Evolutionary conservation across 73 alveolate species (phyloP), one percentile per base, ranked within the genome.

Genomic region (Paramecium octaurelia): DNA sequence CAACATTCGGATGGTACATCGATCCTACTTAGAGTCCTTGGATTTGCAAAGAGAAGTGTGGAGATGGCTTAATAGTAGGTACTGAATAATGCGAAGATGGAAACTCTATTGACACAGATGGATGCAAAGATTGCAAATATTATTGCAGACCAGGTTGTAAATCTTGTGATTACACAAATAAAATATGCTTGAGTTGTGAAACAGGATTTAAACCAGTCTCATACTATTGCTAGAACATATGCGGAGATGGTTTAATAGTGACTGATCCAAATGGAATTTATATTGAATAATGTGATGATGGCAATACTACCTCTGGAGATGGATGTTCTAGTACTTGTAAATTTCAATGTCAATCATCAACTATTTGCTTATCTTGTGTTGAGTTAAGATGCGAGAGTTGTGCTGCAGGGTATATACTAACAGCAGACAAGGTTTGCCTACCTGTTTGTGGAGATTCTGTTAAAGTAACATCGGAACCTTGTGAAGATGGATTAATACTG

Each of bases 261-360:
- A 59, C 18, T 20, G 40, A 59, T 59, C 43, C 77, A 16, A 16
- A 5, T 20, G 77, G 59, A 11, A 3, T 48, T 12, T 0, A 48
- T 48, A 12, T n/a, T 4, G 89, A 76, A 76, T 35, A 88, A 12
- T 93, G 96, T 50, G 96, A 93, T 88, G 96, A 93, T 88, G 94
- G 94, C 5, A 93, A 93, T 46, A 73, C 89, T n/a, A 88, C 23
- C 4, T 44, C 57, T 73, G 40, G 31, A 27, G 96, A 93, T 93
- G 96, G 96, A 4, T 93, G 96, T 34, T 24, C 57, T n/a, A 11
- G 14, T 42, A 88, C 73, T 95, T 58, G 98, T 90, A 44, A 96
- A 95, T 92, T 95, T 96, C 14, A 95, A 95, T 84, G 34, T 42
- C 8, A 69, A 57, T 10, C 84, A 60, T 58, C 93, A 86, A 12